Evolutionary conservation across 2,329 filamentous ascomycete genomes (phyloP), one percentile per base, ranked within the genome.

Genomic region (Talaromyces sp.): DNA sequence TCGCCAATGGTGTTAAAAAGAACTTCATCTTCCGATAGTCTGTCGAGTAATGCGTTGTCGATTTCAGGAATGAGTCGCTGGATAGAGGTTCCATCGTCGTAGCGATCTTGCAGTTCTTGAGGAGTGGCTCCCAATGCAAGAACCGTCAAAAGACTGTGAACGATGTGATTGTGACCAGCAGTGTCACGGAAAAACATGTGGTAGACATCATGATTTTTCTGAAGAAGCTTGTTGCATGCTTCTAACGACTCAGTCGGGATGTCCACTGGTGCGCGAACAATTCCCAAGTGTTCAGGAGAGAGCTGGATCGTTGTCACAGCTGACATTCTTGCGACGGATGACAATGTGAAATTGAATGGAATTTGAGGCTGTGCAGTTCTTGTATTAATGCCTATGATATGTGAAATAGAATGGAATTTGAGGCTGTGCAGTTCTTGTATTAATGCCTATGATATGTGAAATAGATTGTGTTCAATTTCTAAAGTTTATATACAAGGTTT

Each of bases 101-200:
- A 78, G 67, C 68, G 0, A 65, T 45, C 58, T 70, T 68, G 19
- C 8, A 78, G 60, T 7, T 76, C 67, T 7, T 65, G n/a, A 3
- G 71, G 64, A 7, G 45, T 43, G 43, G 58, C 76, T 6, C 76
- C 76, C 1, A 78, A 60, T n/a, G 75, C 71, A 3, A 74, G 65
- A 2, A 48, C 50, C 1, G 71, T 74, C 7, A 78, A 69, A 3
- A 78, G 22, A 22, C 54, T 66, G 63, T 78, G 76, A 6, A 68
- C 54, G 11, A 73, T 74, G 64, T 78, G 76, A 65, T 77, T 72
- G 48, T 62, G 60, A 9, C 60, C 60, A 22, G 16, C 50, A 9
- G 57, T 71, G 68, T 73, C 71, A 11, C 72, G 72, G 14, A 65
- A 76, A 65, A 69, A 76, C 16, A 76, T 74, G 69, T 76, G 73